Evolutionary conservation across 2,329 filamentous ascomycete genomes (phyloP).

Genomic region (Phaeosphaeria sp.): DNA sequence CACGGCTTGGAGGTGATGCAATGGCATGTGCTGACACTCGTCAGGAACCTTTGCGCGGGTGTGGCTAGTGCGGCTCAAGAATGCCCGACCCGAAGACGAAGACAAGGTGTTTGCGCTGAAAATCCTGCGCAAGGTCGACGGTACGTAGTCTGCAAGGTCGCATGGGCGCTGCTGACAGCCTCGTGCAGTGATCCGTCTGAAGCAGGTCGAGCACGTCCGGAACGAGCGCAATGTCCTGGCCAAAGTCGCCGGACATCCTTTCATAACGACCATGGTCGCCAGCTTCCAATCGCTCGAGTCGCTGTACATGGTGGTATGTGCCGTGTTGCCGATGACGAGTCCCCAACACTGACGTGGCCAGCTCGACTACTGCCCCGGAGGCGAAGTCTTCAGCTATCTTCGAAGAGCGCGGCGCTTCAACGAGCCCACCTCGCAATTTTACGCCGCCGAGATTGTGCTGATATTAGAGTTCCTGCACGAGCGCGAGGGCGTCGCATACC

Average conservation of each 20-base stretch:
- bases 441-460: constrained; percentile 82
- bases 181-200: constrained; percentile 73
- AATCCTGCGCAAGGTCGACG: constrained; percentile 70
- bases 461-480: constrained; percentile 84
- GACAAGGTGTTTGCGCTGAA: constrained; percentile 81
- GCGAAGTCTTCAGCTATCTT: constrained; percentile 84
- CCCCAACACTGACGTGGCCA: constrained; percentile 38
- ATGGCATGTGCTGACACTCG: constrained; percentile 24
- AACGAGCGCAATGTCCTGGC: constrained; percentile 81
- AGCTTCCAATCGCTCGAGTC: constrained; percentile 82
- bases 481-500: constrained; percentile 78
- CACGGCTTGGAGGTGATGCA: background rate
- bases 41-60: constrained; percentile 82
- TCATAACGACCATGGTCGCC: constrained; percentile 79
- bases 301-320: constrained; percentile 74
- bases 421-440: constrained; percentile 79
- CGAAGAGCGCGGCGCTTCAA: constrained; percentile 80
- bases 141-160: constrained; percentile 36
- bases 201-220: constrained; percentile 86
- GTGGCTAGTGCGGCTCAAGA: constrained; percentile 74
- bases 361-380: constrained; percentile 82
- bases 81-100: constrained; percentile 59
- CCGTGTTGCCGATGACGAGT: background rate
- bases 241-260: constrained; percentile 80
- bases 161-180: constrained; percentile 22